Base-by-base conservation (phyloP, 2,329 filamentous ascomycete genomes). In the Phaeosphaeriaceae sp. region DNA sequence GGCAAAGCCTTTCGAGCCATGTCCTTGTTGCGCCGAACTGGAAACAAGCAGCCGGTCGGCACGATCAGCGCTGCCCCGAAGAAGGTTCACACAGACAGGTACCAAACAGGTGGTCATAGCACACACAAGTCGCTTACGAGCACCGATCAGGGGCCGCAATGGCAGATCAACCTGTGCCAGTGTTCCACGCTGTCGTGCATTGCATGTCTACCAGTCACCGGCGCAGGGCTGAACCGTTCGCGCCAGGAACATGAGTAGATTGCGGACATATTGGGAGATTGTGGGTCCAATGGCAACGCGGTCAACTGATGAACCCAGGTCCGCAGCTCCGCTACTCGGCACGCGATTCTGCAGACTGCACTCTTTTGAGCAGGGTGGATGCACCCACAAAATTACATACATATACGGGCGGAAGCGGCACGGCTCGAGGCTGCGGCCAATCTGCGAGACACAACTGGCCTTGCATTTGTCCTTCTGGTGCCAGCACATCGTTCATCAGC, bases 61-160 rank as follows among this genome's bases (percentile, higher is more conserved):
- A 27, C 19, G 22, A 17, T 47, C 31, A 21, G 48, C 27, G n/a
- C 48, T 62, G 51, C 42, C 53, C 52, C 59, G 42, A 53, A 54
- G 53, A 40, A 53, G 53, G 55, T 58, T 48, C 55, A 58, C 31
- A 56, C 22, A 54, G 53, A 41, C 58, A 56, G 57, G 58, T 50
- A 63, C 50, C 59, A 66, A 71, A 71, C 68, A 56, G 54, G 65
- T 69, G 69, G 67, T 62, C 67, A 65, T 62, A 70, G 67, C 68
- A 67, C 61, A 53, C 56, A n/a, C 11, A 17, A 24, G 45, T 47
- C 45, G 45, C 46, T 53, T 63, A 56, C 64, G 67, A 66, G 66
- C 64, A 68, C 66, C 51, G 63, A 61, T 64, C 58, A 54, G 58
- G 60, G 64, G 65, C 65, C 68, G 66, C 66, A 69, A 63, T 48